Evolutionary conservation across 768 basidiomycete species (phyloP), one percentile per base, ranked within the genome.

Genomic region (Trametes villosa): DNA sequence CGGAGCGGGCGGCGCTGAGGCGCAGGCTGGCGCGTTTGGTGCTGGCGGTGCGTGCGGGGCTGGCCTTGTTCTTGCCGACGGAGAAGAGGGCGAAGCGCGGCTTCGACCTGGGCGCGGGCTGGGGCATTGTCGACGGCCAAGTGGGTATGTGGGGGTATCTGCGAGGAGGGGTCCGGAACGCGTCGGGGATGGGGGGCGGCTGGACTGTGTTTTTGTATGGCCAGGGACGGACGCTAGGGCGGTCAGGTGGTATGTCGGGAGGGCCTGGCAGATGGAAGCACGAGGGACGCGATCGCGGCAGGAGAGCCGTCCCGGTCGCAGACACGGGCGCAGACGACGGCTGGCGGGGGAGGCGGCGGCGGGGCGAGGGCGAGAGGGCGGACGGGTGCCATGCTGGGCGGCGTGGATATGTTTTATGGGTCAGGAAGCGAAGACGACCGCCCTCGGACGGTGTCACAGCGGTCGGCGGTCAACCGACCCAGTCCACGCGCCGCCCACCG

Each of bases 1-100:
- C 57, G 22, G 57, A 18, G 31, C 57, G 62, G 34, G 50, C 11
- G 30, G 48, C 48, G 22, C 52, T 54, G 7, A 47, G 45, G 38
- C 57, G 44, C 5, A 54, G 45, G 26, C 56, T 58, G 18, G 56
- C 57, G 41, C 62, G 62, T 49, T 40, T 53, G 22, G 38, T 44
- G 57, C 57, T 63, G 20, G 62, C 62, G 6, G 51, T 36, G 13
- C 57, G 62, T 1, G 62, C 62, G 15, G 62, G 62, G 33, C 57
- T 63, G 24, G 56, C 15, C 41, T 58, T 63, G 56, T 53, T 49
- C 47, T 27, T 58, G 42, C 57, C 57, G 30, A 63, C 62, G 22
- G 36, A 40, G 52, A 63, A 63, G 45, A 59, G 54, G 24, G n/a
- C 50, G 27, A 46, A 51, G 44, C 61, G 61, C 20, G 61, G 29